A percentile compares a stretch with the other conserved stretches of the same genome.
Conservation (phyloP, 768 basidiomycete species). For the Phaffia tasmanica region DNA sequence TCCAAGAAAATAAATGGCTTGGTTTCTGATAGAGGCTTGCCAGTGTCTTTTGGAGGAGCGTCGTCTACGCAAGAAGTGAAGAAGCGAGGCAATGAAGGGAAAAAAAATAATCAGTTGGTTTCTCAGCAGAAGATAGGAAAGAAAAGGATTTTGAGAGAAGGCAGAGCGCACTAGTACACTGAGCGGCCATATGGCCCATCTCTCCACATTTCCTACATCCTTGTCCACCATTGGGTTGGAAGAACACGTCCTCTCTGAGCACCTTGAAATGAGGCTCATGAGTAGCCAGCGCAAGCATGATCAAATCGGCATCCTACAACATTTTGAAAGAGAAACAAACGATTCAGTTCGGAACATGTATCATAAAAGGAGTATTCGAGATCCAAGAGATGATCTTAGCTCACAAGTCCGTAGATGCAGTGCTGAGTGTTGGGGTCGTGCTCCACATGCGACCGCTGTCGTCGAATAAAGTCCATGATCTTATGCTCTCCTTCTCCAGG, state of each 20-base stretch:
- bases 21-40: slow-evolving; percentile 49
- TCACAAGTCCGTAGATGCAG: slow-evolving; percentile 91
- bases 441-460: slow-evolving; percentile 73
- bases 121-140: no score
- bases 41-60: slow-evolving; percentile 8
- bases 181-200: slow-evolving; percentile 87
- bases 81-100: neutral
- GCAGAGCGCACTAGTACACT: slow-evolving; percentile 58
- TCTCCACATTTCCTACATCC: slow-evolving; percentile 89
- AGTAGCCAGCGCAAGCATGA: slow-evolving; percentile 95
- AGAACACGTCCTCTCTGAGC: slow-evolving; percentile 93
- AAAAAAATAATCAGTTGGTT: no score
- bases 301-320: slow-evolving; percentile 86
- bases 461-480: slow-evolving; percentile 95
- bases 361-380: neutral
- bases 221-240: slow-evolving; percentile 47
- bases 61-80: neutral
- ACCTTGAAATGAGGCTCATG: slow-evolving; percentile 98
- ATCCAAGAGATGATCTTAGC: slow-evolving; percentile 30
- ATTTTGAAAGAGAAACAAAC: neutral
- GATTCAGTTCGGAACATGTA: neutral
- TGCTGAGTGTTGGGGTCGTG: slow-evolving; percentile 91
- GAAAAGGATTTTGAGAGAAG: neutral
- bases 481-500: slow-evolving; percentile 99
- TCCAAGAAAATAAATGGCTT: slow-evolving; percentile 99